Evolutionary conservation across 768 basidiomycete species (phyloP), one percentile per base, ranked within the genome.

Genomic region (Kwoniella sp.): DNA sequence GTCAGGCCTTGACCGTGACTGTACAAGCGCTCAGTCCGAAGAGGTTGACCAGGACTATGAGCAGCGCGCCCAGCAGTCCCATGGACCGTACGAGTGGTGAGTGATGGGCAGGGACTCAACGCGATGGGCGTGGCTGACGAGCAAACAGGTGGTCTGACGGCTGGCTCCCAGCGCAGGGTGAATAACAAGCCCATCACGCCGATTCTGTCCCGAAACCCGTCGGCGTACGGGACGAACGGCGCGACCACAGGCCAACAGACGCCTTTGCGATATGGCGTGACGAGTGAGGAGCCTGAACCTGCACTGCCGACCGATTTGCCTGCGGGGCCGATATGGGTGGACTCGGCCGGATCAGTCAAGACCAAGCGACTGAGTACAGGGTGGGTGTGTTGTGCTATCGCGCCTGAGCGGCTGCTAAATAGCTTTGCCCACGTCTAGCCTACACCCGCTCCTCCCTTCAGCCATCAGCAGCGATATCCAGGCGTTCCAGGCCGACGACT

Each of bases 391-490:
- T 29, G 32, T 9, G 7, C 29, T 29, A 43, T 26, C 14, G 23
- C 25, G 12, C 15, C 14, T 44, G 19, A 14, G 15, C 12, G 19
- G 32, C 45, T 46, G 19, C 33, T 34, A 9, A 22, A 19, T 36
- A 20, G 15, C 20, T 33, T 17, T 46, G 4, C 28, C 14, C 2
- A 12, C 20, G n/a, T 52, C 33, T 25, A 90, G 88, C 40, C 82
- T 81, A 37, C 84, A 86, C 67, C 89, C 85, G 8, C 80, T 84
- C 14, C 78, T 93, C 22, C 90, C 90, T 0, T 78, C 83, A 25
- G 87, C 85, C 51, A 82, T 92, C 33, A 85, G 83, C 2, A 82
- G 82, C 25, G 88, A 91, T 60, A 93, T 93, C 34, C 83, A 87
- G 61, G 86, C 86, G 59, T 92, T 93, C 73, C 84, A 84, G 4